Percentiles rank a stretch among this genome's conserved stretches.
These are phyloP conservation scores for Fusarium piperis DNA, from an alignment of 2,329 filamentous ascomycete species.

Conservation along the genomic window DNA sequence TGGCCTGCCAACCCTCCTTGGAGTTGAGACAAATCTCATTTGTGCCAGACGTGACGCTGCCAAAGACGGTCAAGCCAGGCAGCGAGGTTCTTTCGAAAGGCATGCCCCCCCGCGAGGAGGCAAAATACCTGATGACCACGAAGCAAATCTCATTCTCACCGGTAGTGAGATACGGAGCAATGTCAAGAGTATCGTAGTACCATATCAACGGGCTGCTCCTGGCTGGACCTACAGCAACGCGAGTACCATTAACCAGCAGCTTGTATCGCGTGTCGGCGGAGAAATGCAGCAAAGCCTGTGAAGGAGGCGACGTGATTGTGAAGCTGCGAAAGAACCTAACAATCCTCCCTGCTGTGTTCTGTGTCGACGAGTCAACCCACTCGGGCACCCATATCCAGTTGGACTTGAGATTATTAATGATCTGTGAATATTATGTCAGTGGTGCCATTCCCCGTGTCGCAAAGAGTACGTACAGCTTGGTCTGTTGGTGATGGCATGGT, in stretches of 20 bases:
- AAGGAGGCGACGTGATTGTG: not conserved
- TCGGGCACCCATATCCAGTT: slow-evolving; percentile 52
- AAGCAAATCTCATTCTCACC: slow-evolving; percentile 28
- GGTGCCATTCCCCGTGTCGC: not conserved
- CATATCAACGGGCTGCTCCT: slow-evolving; percentile 37
- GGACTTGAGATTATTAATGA: slow-evolving; percentile 46
- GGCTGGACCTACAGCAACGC: slow-evolving; percentile 35
- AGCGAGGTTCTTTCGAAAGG: slow-evolving; percentile 20
- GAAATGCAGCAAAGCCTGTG: slow-evolving; percentile 23
- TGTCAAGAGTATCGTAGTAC: slow-evolving; percentile 41
- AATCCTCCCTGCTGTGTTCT: slow-evolving; percentile 25
- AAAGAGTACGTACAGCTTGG: not conserved
- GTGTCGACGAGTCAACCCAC: slow-evolving; percentile 37
- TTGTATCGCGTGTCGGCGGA: slow-evolving; percentile 41
- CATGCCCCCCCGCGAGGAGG: slow-evolving; percentile 17
- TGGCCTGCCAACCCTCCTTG: slow-evolving; percentile 3
- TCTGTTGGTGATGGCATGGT: not conserved
- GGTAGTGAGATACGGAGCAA: slow-evolving; percentile 22
- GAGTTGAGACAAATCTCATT: not conserved
- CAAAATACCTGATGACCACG: slow-evolving; percentile 22
- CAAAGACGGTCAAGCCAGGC: slow-evolving; percentile 15
- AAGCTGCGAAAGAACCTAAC: slow-evolving; percentile 26
- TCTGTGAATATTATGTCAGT: slow-evolving; percentile 31
- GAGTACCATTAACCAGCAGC: slow-evolving; percentile 34
- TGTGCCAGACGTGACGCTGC: not conserved